Evolutionary conservation across 2,329 filamentous ascomycete species (phyloP).

Genomic region (Didymella arachidicola): DNA sequence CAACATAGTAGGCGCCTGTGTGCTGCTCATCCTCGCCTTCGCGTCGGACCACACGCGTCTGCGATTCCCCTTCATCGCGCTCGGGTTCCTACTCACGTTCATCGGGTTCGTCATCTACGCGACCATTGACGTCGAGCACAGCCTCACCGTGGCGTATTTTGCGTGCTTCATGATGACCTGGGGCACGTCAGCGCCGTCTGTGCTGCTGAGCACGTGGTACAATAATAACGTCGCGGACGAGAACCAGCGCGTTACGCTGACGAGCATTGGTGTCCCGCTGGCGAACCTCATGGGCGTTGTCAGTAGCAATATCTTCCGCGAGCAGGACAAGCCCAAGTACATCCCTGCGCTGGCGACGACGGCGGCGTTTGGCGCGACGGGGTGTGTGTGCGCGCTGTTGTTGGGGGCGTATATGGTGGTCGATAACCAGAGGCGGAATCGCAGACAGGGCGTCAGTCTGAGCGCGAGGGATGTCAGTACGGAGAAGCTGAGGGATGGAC

Average conservation of each 20-base stretch:
- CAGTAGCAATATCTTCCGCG: slow-evolving; percentile 71
- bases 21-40: slow-evolving; percentile 77
- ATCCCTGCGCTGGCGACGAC: slow-evolving; percentile 71
- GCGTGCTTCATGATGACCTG: slow-evolving; percentile 85
- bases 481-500: slow-evolving; percentile 56
- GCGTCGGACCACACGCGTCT: slow-evolving; percentile 70
- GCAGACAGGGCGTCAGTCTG: slow-evolving; percentile 62
- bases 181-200: slow-evolving; percentile 77
- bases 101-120: slow-evolving; percentile 82
- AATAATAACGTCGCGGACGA: slow-evolving; percentile 86
- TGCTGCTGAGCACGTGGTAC: slow-evolving; percentile 74
- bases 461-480: slow-evolving; percentile 61
- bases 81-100: slow-evolving; percentile 78
- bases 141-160: slow-evolving; percentile 74
- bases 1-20: slow-evolving; percentile 75
- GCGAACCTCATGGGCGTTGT: slow-evolving; percentile 81
- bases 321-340: slow-evolving; percentile 71
- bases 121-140: slow-evolving; percentile 67
- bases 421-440: slow-evolving; percentile 70
- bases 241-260: slow-evolving; percentile 73
- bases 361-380: slow-evolving; percentile 68
- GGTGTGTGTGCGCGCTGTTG: slow-evolving; percentile 62
- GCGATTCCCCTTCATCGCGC: slow-evolving; percentile 76
- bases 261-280: slow-evolving; percentile 74
- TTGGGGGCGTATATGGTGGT: slow-evolving; percentile 70